These are phyloP conservation scores for Xerocomellus chrysenteron DNA, from an alignment of 768 basidiomycete genomes.

Conservation along the genomic window DNA sequence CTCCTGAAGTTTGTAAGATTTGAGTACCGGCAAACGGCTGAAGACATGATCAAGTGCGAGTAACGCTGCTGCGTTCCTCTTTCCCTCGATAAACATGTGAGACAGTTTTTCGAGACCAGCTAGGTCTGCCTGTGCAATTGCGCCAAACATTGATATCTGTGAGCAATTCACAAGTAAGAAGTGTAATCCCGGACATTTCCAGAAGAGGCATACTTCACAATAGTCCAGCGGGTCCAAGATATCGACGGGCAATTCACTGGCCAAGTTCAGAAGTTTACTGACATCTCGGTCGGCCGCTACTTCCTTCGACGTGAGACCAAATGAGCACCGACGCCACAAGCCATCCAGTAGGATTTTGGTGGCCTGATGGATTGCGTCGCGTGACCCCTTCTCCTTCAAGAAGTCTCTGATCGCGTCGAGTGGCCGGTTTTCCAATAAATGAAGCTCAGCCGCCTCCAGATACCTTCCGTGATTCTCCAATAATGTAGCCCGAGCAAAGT, in stretches of 20 bases:
- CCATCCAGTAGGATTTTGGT: constrained; percentile 39
- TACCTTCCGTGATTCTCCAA: constrained; percentile 42
- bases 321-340: constrained; percentile 47
- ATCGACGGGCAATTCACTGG: constrained; percentile 8
- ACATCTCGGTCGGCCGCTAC: neutral
- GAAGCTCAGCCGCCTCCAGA: constrained; percentile 52
- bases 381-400: constrained; percentile 33
- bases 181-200: neutral
- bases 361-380: constrained; percentile 35
- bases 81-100: constrained; percentile 22
- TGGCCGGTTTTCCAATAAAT: constrained; percentile 46
- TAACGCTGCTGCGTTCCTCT: constrained; percentile 1
- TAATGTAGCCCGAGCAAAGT: constrained; percentile 45
- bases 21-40: constrained; percentile 12
- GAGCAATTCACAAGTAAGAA: neutral
- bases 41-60: constrained; percentile 10
- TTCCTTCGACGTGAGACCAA: constrained; percentile 29
- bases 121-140: constrained; percentile 27
- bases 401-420: constrained; percentile 49
- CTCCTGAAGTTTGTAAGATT: constrained; percentile 20
- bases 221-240: constrained; percentile 2
- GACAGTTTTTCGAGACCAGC: constrained; percentile 34
- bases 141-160: constrained; percentile 33
- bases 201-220: constrained; percentile 10
- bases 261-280: constrained; percentile 26